Base-by-base conservation (phyloP, 768 basidiomycete species). In the Kwoniella sp. region DNA sequence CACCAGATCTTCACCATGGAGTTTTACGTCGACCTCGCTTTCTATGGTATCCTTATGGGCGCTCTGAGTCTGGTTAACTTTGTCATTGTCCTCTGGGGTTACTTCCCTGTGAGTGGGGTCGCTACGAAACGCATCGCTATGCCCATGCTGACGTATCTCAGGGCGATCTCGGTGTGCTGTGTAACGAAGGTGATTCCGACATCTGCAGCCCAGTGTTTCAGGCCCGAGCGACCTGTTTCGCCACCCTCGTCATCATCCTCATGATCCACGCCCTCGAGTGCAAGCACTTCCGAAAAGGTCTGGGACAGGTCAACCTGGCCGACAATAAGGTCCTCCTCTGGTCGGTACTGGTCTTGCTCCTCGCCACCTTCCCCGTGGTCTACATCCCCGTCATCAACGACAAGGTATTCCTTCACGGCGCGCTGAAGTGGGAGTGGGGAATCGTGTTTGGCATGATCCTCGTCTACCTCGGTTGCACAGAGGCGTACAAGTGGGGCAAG, bases 371-470 rank as follows among this genome's bases (percentile, higher is more conserved):
- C 69, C 75, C 74, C 2, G 57, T 75, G 53, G 61, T 77, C 17
- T 77, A 77, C 60, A 76, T 77, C 33, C 70, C 70, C n/a, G 57
- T 53, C 1, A 65, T 74, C 49, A 73, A 72, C 62, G 50, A 67
- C 39, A 51, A 63, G 42, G 75, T 75, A 19, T 76, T 78, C 71
- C 64, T 73, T 17, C 62, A 76, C 45, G 54, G 52, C 3, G 46
- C 65, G 1, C 60, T 76, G 34, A 61, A 59, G 9, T 76, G 73
- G 77, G 76, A 73, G 56, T 77, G 77, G 76, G 75, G 73, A 11
- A 59, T 75, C 47, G 64, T 76, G 56, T 67, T 68, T 38, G 66
- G 66, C 10, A 65, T 65, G 61, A 64, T 68, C 49, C 31, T 68
- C 27, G 62, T 71, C 25, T 71, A 71, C 47, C 50, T 71, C 26